These are phyloP conservation scores for Fraxinus nigra DNA, from an alignment of 305 asterid genomes.

Conservation along the genomic window DNA sequence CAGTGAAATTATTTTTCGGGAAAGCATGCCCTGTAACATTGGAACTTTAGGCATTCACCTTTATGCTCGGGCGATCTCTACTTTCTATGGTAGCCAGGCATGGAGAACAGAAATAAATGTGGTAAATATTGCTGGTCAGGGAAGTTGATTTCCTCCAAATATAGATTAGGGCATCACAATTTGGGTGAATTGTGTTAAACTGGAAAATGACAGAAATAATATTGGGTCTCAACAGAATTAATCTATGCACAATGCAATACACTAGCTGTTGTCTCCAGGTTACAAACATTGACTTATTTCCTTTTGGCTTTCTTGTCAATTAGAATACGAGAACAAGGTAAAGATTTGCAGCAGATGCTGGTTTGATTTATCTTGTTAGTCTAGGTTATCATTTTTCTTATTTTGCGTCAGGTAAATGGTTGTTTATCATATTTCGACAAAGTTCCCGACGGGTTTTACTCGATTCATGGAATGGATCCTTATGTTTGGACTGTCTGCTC, in stretches of 20 bases:
- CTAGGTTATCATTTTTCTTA: background rate
- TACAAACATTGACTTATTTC: background rate
- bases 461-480: slow-evolving; percentile 93
- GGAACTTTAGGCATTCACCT: slow-evolving; percentile 4
- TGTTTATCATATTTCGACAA: slow-evolving; percentile 83
- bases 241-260: background rate
- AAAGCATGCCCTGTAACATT: background rate
- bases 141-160: slow-evolving; percentile 4
- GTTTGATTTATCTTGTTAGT: slow-evolving; percentile 6
- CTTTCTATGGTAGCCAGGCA: slow-evolving; percentile 9
- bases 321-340: background rate
- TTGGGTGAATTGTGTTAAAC: slow-evolving; percentile 1
- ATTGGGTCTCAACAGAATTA: slow-evolving; percentile 7
- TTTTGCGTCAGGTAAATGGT: slow-evolving; percentile 71
- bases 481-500: slow-evolving; percentile 91
- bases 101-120: slow-evolving; percentile 7
- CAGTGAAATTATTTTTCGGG: background rate
- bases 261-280: background rate
- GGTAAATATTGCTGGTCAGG: slow-evolving; percentile 1
- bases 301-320: background rate
- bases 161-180: slow-evolving; percentile 8
- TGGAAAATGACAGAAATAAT: slow-evolving; percentile 3
- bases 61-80: slow-evolving; percentile 7
- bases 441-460: slow-evolving; percentile 82
- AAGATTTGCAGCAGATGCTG: slow-evolving; percentile 15